Percentiles rank a stretch among this genome's conserved stretches.
These are phyloP conservation scores for Plasmodium coatneyi DNA, from an alignment of 169 alveolate genomes.

Conservation along the genomic window DNA sequence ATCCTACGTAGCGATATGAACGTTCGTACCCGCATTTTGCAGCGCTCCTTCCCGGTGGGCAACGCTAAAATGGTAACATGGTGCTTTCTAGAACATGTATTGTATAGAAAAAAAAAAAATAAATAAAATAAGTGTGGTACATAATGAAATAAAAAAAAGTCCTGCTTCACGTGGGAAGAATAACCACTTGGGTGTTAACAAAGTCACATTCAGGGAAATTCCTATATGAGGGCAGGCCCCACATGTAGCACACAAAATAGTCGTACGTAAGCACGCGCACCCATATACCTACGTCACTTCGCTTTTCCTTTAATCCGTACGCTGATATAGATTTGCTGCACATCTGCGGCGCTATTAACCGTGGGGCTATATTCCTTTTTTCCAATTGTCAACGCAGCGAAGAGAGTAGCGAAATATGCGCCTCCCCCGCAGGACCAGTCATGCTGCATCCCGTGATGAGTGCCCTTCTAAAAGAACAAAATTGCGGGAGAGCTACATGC, in stretches of 20 bases:
- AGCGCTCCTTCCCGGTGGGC: not conserved
- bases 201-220: not conserved
- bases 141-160: not conserved
- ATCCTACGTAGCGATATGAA: not conserved
- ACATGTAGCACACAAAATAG: not conserved
- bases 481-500: not conserved
- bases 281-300: not conserved
- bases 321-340: not conserved
- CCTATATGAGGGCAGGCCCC: not conserved
- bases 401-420: not conserved
- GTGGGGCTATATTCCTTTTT: not conserved
- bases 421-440: not conserved
- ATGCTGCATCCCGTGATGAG: not conserved
- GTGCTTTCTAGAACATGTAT: not conserved
- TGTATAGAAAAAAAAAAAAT: not conserved
- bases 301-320: not conserved
- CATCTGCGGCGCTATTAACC: not conserved
- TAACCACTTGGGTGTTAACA: not conserved
- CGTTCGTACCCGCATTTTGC: not conserved
- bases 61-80: not conserved
- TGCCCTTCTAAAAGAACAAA: not conserved
- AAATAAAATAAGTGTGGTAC: not conserved
- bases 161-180: not conserved
- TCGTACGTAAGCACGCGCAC: not conserved
- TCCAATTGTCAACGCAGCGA: not conserved